phyloP scores from a whole-genome alignment of 2,329 filamentous ascomycete species.

The Anthostomella pinea region DNA sequence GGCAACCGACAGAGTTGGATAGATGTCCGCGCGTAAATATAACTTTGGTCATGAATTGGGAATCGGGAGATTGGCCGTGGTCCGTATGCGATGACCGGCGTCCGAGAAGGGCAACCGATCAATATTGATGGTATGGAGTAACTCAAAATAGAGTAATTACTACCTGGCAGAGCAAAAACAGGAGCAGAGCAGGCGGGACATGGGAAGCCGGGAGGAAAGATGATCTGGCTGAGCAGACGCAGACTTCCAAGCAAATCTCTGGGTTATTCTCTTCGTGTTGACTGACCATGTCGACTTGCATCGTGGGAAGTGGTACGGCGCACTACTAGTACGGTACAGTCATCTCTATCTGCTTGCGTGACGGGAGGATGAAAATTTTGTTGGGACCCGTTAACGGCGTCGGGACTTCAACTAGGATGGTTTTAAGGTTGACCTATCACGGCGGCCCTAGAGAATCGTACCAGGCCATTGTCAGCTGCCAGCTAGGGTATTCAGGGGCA shows the following conservation, averaged over 20 bases:
- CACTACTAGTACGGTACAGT: no score
- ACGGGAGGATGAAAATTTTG: slow-evolving; percentile 14
- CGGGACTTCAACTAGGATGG: slow-evolving; percentile 1
- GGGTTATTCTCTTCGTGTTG: slow-evolving; percentile 18
- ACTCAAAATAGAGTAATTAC: slow-evolving; percentile 1
- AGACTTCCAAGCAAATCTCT: slow-evolving; percentile 16
- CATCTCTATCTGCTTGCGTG: slow-evolving; percentile 6
- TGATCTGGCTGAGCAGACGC: slow-evolving; percentile 15
- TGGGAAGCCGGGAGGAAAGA: slow-evolving; percentile 14
- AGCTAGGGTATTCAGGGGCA: no score
- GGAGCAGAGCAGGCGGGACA: slow-evolving; percentile 11
- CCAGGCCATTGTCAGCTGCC: not conserved
- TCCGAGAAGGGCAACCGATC: slow-evolving; percentile 22
- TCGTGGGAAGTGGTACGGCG: no score
- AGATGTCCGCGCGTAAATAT: slow-evolving; percentile 4
- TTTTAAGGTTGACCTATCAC: not conserved
- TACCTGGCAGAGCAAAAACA: no score
- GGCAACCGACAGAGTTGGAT: no score
- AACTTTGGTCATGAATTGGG: slow-evolving; percentile 1
- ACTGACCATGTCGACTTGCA: slow-evolving; percentile 6
- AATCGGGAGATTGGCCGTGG: slow-evolving; percentile 12
- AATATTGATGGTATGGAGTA: slow-evolving; percentile 10
- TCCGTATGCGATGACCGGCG: slow-evolving; percentile 10
- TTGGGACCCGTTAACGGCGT: slow-evolving; percentile 18
- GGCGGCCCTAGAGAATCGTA: not conserved